Percentiles rank a stretch among this genome's conserved stretches.
These are phyloP conservation scores for Tricharina praecox DNA, from an alignment of 495 filamentous ascomycete species.

Conservation along the genomic window DNA sequence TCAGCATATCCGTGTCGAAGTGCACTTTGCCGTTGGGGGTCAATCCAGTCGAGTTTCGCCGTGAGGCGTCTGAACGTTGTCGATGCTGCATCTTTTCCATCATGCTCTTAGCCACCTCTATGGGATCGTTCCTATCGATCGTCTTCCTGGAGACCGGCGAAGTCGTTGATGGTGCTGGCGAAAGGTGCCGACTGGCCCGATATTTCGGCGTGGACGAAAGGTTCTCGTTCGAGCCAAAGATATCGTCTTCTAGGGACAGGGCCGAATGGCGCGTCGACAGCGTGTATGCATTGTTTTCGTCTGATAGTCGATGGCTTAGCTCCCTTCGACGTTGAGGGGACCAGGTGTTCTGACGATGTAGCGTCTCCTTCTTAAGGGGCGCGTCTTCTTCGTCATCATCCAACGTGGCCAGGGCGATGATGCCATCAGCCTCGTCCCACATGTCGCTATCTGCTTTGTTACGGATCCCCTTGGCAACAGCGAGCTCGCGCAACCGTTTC, in stretches of 20 bases:
- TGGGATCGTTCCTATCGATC: slow-evolving; percentile 23
- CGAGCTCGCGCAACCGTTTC: slow-evolving; percentile 48
- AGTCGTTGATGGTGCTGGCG: slow-evolving; percentile 19
- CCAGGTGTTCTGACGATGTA: slow-evolving; percentile 8
- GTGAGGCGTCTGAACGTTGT: slow-evolving; percentile 10
- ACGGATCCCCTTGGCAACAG: slow-evolving; percentile 47
- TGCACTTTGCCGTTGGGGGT: slow-evolving; percentile 15
- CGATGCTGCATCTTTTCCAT: slow-evolving; percentile 26
- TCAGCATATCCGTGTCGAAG: slow-evolving; percentile 25
- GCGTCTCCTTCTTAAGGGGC: slow-evolving; percentile 4
- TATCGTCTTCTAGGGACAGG: slow-evolving; percentile 46
- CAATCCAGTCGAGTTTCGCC: neutral
- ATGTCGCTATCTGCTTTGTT: slow-evolving; percentile 43
- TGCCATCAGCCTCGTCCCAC: slow-evolving; percentile 77
- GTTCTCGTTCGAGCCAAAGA: slow-evolving; percentile 36
- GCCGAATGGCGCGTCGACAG: slow-evolving; percentile 36
- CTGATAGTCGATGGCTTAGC: slow-evolving; percentile 40
- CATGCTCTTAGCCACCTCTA: slow-evolving; percentile 23
- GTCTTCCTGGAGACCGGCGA: slow-evolving; percentile 19
- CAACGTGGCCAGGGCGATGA: slow-evolving; percentile 68
- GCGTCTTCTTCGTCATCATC: slow-evolving; percentile 47
- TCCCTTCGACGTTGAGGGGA: slow-evolving; percentile 6
- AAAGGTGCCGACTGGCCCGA: neutral
- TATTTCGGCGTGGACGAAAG: slow-evolving; percentile 27
- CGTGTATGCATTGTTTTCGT: slow-evolving; percentile 31